Conservation (phyloP, 2,329 filamentous ascomycete species). For the Sporothrix globosa region DNA sequence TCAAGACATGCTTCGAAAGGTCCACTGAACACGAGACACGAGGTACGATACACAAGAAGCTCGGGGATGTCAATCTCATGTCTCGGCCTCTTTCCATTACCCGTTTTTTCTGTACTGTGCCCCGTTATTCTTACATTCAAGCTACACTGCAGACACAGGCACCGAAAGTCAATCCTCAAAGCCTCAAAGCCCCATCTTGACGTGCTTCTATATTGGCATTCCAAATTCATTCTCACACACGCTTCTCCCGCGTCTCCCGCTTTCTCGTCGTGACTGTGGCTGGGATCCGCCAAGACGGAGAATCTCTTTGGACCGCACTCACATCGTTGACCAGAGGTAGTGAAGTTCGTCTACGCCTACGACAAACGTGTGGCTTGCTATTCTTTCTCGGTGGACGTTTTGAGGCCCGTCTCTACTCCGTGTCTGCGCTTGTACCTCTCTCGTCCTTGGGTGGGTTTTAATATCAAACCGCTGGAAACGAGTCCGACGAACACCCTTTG, state of each 20-base stretch:
- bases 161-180: not conserved
- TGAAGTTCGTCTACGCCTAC: not conserved
- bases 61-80: no score
- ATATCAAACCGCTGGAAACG: not conserved
- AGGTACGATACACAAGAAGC: not conserved
- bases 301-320: not conserved
- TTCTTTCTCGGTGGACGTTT: no score
- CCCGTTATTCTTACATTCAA: no score
- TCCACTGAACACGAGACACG: conserved; percentile 5
- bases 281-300: conserved; percentile 14
- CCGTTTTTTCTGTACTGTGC: not conserved
- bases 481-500: not conserved
- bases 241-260: no score
- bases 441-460: not conserved
- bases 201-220: not conserved
- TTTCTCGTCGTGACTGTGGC: not conserved
- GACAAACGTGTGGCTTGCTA: not conserved
- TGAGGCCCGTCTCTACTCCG: no score
- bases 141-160: no score
- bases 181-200: not conserved
- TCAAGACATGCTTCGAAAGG: not conserved
- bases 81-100: not conserved
- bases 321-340: conserved; percentile 2
- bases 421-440: not conserved
- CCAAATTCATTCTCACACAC: not conserved